Evolutionary conservation across 2,329 filamentous ascomycete genomes (phyloP).

Genomic region (Ceratocystis variospora): DNA sequence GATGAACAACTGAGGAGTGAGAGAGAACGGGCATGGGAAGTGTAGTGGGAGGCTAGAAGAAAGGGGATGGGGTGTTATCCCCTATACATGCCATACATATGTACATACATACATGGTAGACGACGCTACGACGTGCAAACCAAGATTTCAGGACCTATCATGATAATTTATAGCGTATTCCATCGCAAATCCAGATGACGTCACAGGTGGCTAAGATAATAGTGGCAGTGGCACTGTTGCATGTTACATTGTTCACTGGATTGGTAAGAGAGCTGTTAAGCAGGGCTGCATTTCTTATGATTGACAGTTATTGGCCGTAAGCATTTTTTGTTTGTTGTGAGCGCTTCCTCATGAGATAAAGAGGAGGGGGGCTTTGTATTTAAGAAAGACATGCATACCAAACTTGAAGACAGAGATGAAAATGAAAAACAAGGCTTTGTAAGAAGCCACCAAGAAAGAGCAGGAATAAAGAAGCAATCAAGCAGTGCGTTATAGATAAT

Average conservation of each 20-base stretch:
- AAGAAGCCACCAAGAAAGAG: neutral
- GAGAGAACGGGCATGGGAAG: constrained; percentile 14
- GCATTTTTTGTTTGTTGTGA: neutral
- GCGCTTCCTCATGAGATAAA: neutral
- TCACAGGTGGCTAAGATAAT: neutral
- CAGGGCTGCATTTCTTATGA: too few relatives aligned
- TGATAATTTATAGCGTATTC: neutral
- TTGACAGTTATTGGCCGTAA: too few relatives aligned
- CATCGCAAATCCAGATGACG: neutral
- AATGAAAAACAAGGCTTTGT: neutral
- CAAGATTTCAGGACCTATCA: neutral
- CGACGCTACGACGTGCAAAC: neutral
- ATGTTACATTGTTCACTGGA: too few relatives aligned
- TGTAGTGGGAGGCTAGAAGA: neutral
- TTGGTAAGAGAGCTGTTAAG: too few relatives aligned
- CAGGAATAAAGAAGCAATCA: neutral
- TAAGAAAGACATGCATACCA: neutral
- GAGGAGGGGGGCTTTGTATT: neutral
- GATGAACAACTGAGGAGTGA: constrained; percentile 27
- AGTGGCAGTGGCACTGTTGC: neutral
- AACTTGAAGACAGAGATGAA: constrained; percentile 2
- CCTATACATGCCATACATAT: neutral
- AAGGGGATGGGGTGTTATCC: neutral
- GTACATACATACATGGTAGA: neutral
- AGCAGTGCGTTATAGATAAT: constrained; percentile 1